These are phyloP conservation scores for Yamadazyma sp. DNA, from an alignment of 1,139 yeast species.

Conservation along the genomic window DNA sequence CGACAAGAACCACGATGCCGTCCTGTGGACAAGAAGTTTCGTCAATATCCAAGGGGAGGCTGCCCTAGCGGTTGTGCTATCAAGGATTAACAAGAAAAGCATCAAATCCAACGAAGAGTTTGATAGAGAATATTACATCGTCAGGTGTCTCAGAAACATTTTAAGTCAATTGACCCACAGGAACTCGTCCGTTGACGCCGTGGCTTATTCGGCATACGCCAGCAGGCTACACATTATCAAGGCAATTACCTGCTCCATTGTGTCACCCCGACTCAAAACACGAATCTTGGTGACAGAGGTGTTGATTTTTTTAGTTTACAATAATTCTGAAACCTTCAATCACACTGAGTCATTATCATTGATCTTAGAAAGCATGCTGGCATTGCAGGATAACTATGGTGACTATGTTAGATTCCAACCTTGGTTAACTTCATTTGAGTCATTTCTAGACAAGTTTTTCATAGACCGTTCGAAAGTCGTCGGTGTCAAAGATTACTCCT, in stretches of 20 bases:
- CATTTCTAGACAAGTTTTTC: slow-evolving; percentile 33
- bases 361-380: slow-evolving; percentile 34
- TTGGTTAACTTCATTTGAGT: slow-evolving; percentile 41
- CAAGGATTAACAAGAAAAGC: slow-evolving; percentile 42
- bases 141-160: slow-evolving; percentile 38
- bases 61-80: slow-evolving; percentile 41
- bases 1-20: slow-evolving; percentile 19
- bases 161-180: slow-evolving; percentile 18
- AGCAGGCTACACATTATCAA: slow-evolving; percentile 35
- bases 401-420: slow-evolving; percentile 41
- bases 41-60: slow-evolving; percentile 45
- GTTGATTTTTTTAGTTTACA: slow-evolving; percentile 36
- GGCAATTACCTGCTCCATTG: slow-evolving; percentile 38
- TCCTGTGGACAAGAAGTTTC: slow-evolving; percentile 35
- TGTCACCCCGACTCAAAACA: slow-evolving; percentile 43
- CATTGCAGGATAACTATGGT: slow-evolving; percentile 36
- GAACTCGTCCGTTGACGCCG: slow-evolving; percentile 14
- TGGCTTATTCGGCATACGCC: slow-evolving; percentile 14
- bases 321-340: slow-evolving; percentile 14
- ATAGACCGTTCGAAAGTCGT: slow-evolving; percentile 6
- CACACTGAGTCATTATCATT: slow-evolving; percentile 23
- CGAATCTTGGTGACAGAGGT: slow-evolving; percentile 45
- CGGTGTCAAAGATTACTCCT: slow-evolving; percentile 39
- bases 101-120: slow-evolving; percentile 48
- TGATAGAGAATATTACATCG: slow-evolving; percentile 40